Evolutionary conservation across 202 grass and related monocot genomes (phyloP).

Genomic region (Schoenoplectus tabernaemontani): DNA sequence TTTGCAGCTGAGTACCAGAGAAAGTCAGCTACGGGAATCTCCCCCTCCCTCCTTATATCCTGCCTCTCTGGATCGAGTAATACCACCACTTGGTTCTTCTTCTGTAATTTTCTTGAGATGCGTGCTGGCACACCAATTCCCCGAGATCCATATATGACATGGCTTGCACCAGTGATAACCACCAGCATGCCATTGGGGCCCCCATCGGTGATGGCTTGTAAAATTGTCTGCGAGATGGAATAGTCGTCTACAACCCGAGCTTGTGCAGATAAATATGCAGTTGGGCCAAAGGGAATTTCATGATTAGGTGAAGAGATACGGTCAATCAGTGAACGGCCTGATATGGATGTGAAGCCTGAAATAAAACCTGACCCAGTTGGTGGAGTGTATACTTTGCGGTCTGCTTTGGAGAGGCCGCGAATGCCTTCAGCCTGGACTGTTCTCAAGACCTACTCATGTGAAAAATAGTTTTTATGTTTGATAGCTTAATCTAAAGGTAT

Average conservation of each 20-base stretch:
- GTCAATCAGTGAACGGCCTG: constrained; percentile 75
- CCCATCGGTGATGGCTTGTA: constrained; percentile 61
- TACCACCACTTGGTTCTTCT: constrained; percentile 89
- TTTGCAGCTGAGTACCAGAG: constrained; percentile 96
- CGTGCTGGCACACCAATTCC: constrained; percentile 85
- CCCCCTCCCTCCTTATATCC: constrained; percentile 86
- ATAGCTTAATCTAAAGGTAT: not conserved
- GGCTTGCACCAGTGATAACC: constrained; percentile 84
- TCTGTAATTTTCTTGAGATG: constrained; percentile 93
- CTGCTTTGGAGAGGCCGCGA: constrained; percentile 62
- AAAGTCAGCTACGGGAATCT: constrained; percentile 87
- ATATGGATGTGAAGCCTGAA: constrained; percentile 91
- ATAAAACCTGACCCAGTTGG: constrained; percentile 90
- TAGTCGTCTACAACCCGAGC: constrained; percentile 97
- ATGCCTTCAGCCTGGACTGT: constrained; percentile 96
- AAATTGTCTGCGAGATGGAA: constrained; percentile 81
- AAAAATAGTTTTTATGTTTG: not conserved
- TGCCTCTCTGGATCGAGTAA: constrained; percentile 98
- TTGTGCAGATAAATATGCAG: constrained; percentile 86
- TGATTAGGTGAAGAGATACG: constrained; percentile 53
- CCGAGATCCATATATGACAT: constrained; percentile 84
- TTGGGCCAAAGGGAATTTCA: constrained; percentile 54
- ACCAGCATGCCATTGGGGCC: constrained; percentile 69
- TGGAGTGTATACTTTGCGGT: constrained; percentile 74
- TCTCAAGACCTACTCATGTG: constrained; percentile 62